Conservation (phyloP, 2,329 filamentous ascomycete species). For the Helminthosporium solani region DNA sequence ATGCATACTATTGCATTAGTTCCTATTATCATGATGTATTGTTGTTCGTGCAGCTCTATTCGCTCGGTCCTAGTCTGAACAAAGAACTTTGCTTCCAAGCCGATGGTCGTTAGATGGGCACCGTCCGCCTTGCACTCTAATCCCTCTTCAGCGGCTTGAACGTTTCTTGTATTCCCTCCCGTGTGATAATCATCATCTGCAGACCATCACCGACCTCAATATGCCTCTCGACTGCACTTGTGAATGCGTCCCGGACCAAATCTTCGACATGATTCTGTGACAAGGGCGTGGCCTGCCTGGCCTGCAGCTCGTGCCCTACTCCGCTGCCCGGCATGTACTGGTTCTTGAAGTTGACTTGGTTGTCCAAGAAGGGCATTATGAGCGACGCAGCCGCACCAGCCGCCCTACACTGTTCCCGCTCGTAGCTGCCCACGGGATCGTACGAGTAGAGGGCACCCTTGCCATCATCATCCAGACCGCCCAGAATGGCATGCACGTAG, state of each 20-base stretch:
- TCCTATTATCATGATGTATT: conserved; percentile 12
- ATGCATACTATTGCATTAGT: background rate
- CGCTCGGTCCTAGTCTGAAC: conserved; percentile 33
- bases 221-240: conserved; percentile 95
- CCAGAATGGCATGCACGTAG: conserved; percentile 93
- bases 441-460: conserved; percentile 95
- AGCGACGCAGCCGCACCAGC: conserved; percentile 88
- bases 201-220: conserved; percentile 97
- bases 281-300: conserved; percentile 68
- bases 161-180: conserved; percentile 83
- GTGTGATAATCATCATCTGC: conserved; percentile 92
- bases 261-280: conserved; percentile 74
- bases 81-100: conserved; percentile 34
- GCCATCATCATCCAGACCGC: conserved; percentile 90
- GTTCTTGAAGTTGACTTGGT: conserved; percentile 99
- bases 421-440: conserved; percentile 96
- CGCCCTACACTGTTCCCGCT: conserved; percentile 92
- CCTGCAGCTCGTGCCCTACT: conserved; percentile 75
- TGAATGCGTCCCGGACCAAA: conserved; percentile 95
- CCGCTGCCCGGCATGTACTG: conserved; percentile 89
- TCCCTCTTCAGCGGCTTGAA: conserved; percentile 75
- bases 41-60: conserved; percentile 20
- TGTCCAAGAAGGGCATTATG: conserved; percentile 99
- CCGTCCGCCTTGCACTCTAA: conserved; percentile 19
- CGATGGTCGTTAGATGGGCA: conserved; percentile 17